Evolutionary conservation across 345 rosid genomes (phyloP).

Genomic region (Geranium rotundifolium): DNA sequence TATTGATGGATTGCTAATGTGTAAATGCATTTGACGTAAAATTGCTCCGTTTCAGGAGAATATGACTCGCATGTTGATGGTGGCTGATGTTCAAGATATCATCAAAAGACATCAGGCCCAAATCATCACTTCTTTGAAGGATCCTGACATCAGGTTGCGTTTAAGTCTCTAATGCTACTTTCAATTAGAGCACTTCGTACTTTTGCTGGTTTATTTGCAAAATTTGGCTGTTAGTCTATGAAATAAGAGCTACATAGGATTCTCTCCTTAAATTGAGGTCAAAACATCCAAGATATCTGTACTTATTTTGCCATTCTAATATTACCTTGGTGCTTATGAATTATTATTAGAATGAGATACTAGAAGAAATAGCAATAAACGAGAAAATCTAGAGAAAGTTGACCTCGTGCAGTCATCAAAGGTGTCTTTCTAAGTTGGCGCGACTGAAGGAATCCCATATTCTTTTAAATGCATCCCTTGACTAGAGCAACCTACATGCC

Average conservation of each 20-base stretch:
- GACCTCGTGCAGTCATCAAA: neutral
- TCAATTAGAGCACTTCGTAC: neutral
- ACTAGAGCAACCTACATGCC: neutral
- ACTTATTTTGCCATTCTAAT: neutral
- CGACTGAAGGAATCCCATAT: neutral
- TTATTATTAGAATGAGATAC: no score
- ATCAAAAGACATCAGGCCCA: conserved; percentile 98
- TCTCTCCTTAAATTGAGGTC: neutral
- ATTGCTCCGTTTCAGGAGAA: conserved; percentile 57
- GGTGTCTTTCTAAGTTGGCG: neutral
- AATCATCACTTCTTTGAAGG: conserved; percentile 94
- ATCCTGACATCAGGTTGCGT: conserved; percentile 85
- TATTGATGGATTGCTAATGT: neutral
- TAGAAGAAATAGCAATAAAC: neutral
- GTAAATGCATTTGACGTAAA: conserved; percentile 5
- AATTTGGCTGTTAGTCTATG: neutral
- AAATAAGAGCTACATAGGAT: neutral
- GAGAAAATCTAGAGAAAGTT: neutral
- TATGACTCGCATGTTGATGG: conserved; percentile 99
- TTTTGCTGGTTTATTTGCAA: neutral
- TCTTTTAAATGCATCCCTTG: neutral
- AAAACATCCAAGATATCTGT: neutral
- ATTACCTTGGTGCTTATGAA: neutral
- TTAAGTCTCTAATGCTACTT: conserved; percentile 1
- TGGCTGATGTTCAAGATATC: conserved; percentile 89